These are phyloP conservation scores for Colletotrichum lupini DNA, from an alignment of 2,329 filamentous ascomycete species.

Conservation along the genomic window DNA sequence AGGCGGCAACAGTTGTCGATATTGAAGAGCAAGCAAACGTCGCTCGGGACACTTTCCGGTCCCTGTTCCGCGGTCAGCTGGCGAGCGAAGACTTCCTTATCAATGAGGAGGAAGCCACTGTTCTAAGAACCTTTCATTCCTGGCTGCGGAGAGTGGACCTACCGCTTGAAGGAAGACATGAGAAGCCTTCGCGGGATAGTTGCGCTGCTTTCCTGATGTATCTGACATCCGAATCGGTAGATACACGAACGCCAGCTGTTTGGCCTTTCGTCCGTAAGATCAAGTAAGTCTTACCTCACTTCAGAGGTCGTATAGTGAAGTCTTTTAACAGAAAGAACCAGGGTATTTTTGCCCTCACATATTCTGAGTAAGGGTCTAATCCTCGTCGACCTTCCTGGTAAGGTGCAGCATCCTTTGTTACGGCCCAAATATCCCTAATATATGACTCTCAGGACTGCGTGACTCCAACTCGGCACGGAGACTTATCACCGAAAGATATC, in stretches of 20 bases:
- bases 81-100: constrained; percentile 38
- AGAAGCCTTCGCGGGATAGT: constrained; percentile 43
- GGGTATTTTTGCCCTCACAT: constrained; percentile 55
- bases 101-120: constrained; percentile 2
- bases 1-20: constrained; percentile 24
- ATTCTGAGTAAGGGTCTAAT: constrained; percentile 60
- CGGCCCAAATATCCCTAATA: not conserved
- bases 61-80: constrained; percentile 47
- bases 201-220: constrained; percentile 42
- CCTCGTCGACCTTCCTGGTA: constrained; percentile 61
- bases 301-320: not conserved
- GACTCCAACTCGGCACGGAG: constrained; percentile 57
- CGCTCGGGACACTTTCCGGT: constrained; percentile 49
- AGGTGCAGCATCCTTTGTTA: not conserved
- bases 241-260: constrained; percentile 36
- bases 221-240: constrained; percentile 50
- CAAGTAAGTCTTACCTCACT: constrained; percentile 43
- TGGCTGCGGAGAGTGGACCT: constrained; percentile 40
- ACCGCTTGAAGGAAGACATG: not conserved
- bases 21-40: constrained; percentile 44
- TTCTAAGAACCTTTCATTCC: constrained; percentile 36
- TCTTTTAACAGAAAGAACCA: constrained; percentile 38
- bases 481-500: constrained; percentile 56
- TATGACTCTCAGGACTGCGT: constrained; percentile 50
- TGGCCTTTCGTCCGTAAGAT: constrained; percentile 60